Conservation (phyloP, 2,329 filamentous ascomycete genomes). For the Penicillium sp. region DNA sequence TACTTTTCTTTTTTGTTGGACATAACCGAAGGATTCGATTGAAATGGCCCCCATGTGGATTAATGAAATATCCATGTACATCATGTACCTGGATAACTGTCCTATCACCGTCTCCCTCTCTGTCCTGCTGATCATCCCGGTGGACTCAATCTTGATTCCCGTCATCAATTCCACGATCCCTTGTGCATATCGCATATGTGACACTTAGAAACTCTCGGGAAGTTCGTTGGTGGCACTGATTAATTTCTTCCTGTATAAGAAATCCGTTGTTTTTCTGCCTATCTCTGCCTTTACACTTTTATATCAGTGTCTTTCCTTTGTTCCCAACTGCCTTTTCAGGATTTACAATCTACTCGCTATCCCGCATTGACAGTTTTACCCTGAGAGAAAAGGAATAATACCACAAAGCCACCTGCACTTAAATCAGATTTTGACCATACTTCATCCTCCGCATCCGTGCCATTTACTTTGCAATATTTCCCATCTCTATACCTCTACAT, state of each 20-base stretch:
- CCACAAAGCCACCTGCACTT: neutral
- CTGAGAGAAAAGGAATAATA: neutral
- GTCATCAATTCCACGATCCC: constrained; percentile 1
- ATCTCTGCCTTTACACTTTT: constrained; percentile 17
- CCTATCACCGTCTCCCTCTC: constrained; percentile 1
- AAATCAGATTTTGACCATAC: neutral
- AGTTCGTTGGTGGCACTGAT: constrained; percentile 16
- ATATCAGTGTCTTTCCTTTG: constrained; percentile 8
- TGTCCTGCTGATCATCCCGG: constrained; percentile 19
- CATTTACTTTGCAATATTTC: neutral
- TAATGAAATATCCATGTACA: constrained; percentile 4
- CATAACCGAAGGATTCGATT: constrained; percentile 8
- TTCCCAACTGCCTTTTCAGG: constrained; percentile 4
- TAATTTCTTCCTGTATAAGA: constrained; percentile 17
- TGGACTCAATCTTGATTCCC: constrained; percentile 1
- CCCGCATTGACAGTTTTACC: neutral
- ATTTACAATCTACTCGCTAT: constrained; percentile 1
- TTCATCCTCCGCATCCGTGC: neutral
- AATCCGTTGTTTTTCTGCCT: neutral
- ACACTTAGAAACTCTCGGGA: constrained; percentile 13
- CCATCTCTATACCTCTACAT: neutral
- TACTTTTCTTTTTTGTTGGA: constrained; percentile 7
- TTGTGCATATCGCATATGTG: constrained; percentile 15
- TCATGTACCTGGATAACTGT: neutral
- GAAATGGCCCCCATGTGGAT: neutral